A percentile compares a stretch with the other conserved stretches of the same genome.
Conservation (phyloP, 345 rosid genomes). For the Rhodamnia argentea region DNA sequence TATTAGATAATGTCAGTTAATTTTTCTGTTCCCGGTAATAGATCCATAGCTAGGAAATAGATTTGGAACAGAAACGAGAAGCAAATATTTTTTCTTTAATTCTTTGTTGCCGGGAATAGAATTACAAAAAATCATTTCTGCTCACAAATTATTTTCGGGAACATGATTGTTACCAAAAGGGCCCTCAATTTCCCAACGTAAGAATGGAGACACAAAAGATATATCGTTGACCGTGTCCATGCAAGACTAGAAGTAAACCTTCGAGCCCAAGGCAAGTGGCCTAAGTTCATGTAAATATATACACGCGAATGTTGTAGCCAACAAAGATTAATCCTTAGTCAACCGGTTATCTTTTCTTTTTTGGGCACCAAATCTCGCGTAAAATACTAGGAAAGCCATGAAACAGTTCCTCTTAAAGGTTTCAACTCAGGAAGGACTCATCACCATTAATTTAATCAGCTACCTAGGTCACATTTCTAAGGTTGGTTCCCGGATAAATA, state of each 20-base stretch:
- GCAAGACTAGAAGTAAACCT: not conserved
- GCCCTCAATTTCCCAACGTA: not conserved
- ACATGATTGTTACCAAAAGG: no score
- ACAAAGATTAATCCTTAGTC: not conserved
- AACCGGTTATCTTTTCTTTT: not conserved
- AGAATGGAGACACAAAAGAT: not conserved
- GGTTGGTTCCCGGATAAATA: not conserved
- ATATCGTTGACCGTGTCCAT: not conserved
- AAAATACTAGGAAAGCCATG: not conserved
- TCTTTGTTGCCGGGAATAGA: no score
- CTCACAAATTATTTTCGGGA: no score
- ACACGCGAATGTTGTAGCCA: not conserved
- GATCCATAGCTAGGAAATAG: no score
- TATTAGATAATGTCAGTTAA: no score
- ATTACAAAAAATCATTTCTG: no score
- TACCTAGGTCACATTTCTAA: not conserved
- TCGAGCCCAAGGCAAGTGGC: not conserved
- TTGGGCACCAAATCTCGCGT: not conserved
- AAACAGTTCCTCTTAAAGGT: not conserved
- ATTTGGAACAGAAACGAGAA: no score
- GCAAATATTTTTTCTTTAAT: no score
- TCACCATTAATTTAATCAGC: not conserved
- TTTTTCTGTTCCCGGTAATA: no score
- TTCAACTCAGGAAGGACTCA: not conserved
- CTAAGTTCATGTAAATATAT: not conserved